Base-by-base conservation (phyloP, 1,284 basidiomycete species). In the Ustilago cynodontis region DNA sequence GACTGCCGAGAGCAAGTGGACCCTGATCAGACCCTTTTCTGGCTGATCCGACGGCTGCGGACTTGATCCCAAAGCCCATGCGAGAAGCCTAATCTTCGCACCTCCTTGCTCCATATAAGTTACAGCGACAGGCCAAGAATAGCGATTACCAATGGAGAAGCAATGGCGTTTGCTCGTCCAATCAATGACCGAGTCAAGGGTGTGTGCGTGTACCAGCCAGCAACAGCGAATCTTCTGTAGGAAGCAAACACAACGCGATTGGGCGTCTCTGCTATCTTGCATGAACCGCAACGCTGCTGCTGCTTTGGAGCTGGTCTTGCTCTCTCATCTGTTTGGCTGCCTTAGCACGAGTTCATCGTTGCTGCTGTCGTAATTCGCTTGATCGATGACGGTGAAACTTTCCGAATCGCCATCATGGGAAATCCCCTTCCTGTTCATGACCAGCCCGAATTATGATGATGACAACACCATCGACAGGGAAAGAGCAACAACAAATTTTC, bases 311-410 rank as follows among this genome's bases (percentile, higher is more conserved):
- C 31, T 5, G 6, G 6, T 33, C 11, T 33, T 33, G 31, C 13
- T 11, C 43, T 20, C 16, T 45, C 43, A 45, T 22, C 13, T n/a
- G n/a, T n/a, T n/a, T n/a, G n/a, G n/a, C n/a, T n/a, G n/a, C 10
- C 22, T 22, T 45, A 7, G 3, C 35, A 9, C 8, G 35, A 9
- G 31, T 10, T 37, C 35, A 3, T 9, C 35, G 14, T 37, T 16
- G 35, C 14, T 37, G 14, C 35, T 20, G 43, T 45, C 43, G 43
- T 45, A 11, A 20, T 45, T n/a, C 43, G 43, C 43, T 20, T 45
- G 43, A 45, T 22, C 5, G 43, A 45, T 45, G 43, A 45, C 43
- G 43, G 43, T 45, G 43, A 45, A 45, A 45, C 43, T 45, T 45
- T 45, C 43, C 43, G 43, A 20, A 8, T 45, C 43, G 13, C n/a